Evolutionary conservation across 2,329 filamentous ascomycete genomes (phyloP).

Genomic region (Aciculosporium take): DNA sequence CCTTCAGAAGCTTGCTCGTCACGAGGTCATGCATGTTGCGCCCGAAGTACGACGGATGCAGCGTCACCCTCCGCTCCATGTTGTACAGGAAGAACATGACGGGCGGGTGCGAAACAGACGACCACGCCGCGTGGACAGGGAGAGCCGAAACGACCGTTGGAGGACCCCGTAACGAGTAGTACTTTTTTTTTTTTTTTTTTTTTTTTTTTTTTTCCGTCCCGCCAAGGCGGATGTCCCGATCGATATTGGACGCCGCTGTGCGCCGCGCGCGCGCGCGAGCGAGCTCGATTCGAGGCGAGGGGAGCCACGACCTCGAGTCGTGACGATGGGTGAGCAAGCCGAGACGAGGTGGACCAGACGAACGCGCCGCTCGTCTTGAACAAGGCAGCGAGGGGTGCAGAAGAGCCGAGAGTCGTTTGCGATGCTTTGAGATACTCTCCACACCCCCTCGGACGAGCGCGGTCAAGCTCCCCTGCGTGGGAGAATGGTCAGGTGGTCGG

Average conservation of each 20-base stretch:
- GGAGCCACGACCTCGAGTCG: too few relatives aligned
- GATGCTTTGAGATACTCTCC: constrained; percentile 6
- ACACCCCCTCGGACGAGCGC: constrained; percentile 9
- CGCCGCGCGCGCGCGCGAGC: background rate
- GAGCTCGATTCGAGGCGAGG: background rate
- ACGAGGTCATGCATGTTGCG: constrained; percentile 87
- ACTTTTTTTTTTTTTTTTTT: too few relatives aligned
- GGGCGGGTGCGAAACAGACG: constrained; percentile 15
- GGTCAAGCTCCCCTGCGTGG: constrained; percentile 8
- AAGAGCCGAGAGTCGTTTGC: constrained; percentile 6
- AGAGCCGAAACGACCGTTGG: too few relatives aligned
- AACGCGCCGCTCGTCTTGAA: background rate
- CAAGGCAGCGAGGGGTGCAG: constrained; percentile 6
- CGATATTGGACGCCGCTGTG: background rate
- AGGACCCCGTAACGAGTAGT: too few relatives aligned
- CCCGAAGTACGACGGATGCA: constrained; percentile 95
- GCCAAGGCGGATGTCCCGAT: too few relatives aligned
- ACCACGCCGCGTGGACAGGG: background rate
- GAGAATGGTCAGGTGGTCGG: constrained; percentile 4
- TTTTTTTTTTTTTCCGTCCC: too few relatives aligned
- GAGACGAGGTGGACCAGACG: background rate
- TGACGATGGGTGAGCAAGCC: too few relatives aligned
- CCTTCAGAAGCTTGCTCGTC: constrained; percentile 73
- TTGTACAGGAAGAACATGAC: constrained; percentile 98
- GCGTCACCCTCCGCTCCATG: constrained; percentile 82